Conservation (phyloP, 2,329 filamentous ascomycete genomes). For the Cyphellophora europaea region DNA sequence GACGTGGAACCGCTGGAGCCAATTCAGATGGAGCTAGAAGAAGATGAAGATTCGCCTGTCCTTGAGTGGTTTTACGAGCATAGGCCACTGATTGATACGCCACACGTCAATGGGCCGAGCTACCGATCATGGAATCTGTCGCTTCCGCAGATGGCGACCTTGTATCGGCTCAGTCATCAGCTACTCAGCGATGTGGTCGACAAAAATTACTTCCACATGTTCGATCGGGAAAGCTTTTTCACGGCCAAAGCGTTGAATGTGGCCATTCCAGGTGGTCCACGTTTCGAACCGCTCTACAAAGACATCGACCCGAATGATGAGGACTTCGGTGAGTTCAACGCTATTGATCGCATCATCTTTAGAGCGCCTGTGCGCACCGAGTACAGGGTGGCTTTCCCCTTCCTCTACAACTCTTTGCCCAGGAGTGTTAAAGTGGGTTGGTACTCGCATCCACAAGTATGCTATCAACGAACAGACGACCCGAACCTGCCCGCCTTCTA, state of each 20-base stretch:
- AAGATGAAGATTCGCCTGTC: constrained; percentile 81
- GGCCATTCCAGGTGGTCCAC: constrained; percentile 90
- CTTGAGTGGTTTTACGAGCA: constrained; percentile 98
- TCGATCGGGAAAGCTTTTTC: constrained; percentile 87
- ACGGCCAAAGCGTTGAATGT: constrained; percentile 97
- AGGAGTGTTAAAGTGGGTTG: constrained; percentile 87
- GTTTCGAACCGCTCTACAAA: constrained; percentile 96
- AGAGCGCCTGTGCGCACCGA: constrained; percentile 89
- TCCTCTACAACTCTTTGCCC: constrained; percentile 90
- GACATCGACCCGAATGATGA: constrained; percentile 98
- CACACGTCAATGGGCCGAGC: constrained; percentile 91
- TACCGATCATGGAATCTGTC: constrained; percentile 94
- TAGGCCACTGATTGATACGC: constrained; percentile 76
- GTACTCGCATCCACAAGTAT: constrained; percentile 88
- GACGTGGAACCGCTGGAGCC: constrained; percentile 96
- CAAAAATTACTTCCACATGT: constrained; percentile 96
- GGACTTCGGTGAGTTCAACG: constrained; percentile 98
- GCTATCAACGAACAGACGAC: constrained; percentile 82
- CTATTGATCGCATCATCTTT: constrained; percentile 98
- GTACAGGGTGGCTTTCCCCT: constrained; percentile 89
- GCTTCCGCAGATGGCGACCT: constrained; percentile 87
- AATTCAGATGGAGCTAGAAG: constrained; percentile 96
- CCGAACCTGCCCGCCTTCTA: constrained; percentile 90
- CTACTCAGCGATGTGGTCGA: constrained; percentile 87
- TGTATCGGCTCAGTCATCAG: constrained; percentile 86